Conservation (phyloP, 495 filamentous ascomycete genomes). For the Xylaria bambusicola region DNA sequence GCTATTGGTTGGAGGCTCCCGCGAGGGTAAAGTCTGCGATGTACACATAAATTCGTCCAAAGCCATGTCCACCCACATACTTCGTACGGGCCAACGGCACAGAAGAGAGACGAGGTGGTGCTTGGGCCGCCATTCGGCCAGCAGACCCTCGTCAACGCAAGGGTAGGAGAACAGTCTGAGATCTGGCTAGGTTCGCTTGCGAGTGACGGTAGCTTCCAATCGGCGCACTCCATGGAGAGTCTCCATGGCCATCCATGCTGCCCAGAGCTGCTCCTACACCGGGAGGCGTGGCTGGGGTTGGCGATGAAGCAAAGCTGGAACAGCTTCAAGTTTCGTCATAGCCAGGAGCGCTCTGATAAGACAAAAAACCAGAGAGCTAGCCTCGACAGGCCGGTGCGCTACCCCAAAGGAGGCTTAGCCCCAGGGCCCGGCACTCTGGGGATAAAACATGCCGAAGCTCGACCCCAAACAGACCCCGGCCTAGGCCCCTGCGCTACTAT, state of each 20-base stretch:
- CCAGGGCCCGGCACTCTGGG: conserved; percentile 5
- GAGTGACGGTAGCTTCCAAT: background rate
- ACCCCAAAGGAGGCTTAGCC: conserved; percentile 1
- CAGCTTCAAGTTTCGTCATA: conserved; percentile 35
- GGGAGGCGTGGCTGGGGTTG: conserved; percentile 27
- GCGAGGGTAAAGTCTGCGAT: background rate
- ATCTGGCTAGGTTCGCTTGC: conserved; percentile 7
- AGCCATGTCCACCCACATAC: conserved; percentile 9
- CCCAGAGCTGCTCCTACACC: conserved; percentile 10
- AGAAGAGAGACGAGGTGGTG: conserved; percentile 4
- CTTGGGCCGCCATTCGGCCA: conserved; percentile 4
- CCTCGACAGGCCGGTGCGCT: background rate
- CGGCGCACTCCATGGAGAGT: background rate
- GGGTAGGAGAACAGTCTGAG: conserved; percentile 21
- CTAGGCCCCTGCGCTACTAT: no score
- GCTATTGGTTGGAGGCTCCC: background rate
- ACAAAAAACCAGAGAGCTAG: conserved; percentile 13
- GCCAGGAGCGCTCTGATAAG: conserved; percentile 32
- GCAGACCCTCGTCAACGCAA: background rate
- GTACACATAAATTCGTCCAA: background rate
- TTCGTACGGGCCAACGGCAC: no score
- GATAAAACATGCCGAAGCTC: conserved; percentile 14
- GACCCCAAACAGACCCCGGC: conserved; percentile 11
- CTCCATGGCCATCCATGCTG: background rate
- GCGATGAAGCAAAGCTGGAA: conserved; percentile 43